Base-by-base conservation (phyloP, 352 stramenopile genomes). In the Phytophthora sp. region DNA sequence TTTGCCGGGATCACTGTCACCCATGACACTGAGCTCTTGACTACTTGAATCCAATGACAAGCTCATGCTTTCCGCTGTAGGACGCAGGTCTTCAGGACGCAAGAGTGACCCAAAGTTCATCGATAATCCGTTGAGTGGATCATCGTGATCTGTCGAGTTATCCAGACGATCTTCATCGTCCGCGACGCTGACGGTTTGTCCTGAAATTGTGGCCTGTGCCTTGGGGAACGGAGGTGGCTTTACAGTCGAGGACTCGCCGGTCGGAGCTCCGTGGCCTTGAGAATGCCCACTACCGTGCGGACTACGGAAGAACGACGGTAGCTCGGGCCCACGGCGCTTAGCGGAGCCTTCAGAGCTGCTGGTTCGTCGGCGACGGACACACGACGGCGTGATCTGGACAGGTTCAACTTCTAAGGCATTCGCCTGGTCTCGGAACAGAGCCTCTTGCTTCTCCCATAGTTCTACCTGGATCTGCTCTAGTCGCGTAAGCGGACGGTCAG, bases 81-180 rank as follows among this genome's bases (percentile, higher is more conserved):
- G 35, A 39, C 69, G 72, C 39, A 76, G 47, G 41, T 81, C 73
- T 50, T 77, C 70, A 0, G 73, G 64, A 23, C 74, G 73, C 31
- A 86, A 60, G 27, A 82, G 53, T 27, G 76, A 73, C 41, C 54
- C 60, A 30, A 82, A 78, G 62, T 73, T 76, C 30, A 73, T 66
- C 11, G 74, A 49, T 23, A 88, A 66, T 8, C 66, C 73, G n/a
- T 67, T 69, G 7, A 77, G 66, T 3, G 68, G 49, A 15, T 59
- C 57, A 12, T 59, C 47, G 16, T 38, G 21, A n/a, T 44, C 30
- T 20, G 57, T 54, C 26, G 64, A 64, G 18, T 65, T 64, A 24
- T 82, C 68, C 12, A 86, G 63, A 4, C 46, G 51, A 8, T 77
- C 76, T 8, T 85, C 79, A 18, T 83, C 76, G 15, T 82, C 71